Evolutionary conservation across 768 basidiomycete genomes (phyloP).

Genomic region (Calocybe indica): DNA sequence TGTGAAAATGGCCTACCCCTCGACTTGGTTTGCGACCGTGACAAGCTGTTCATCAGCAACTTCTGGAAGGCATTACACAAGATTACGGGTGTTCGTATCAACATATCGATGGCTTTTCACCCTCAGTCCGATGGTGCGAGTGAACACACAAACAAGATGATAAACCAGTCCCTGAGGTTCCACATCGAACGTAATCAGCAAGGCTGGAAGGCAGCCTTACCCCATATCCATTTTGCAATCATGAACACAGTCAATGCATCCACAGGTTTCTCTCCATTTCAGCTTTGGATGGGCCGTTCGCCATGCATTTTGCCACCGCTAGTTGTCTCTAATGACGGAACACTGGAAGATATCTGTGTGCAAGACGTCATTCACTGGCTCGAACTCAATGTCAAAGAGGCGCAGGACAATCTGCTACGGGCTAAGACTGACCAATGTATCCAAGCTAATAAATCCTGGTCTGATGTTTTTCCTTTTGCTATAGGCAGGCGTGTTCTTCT

Average conservation of each 20-base stretch:
- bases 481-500: slow-evolving; percentile 21
- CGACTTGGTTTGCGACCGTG: slow-evolving; percentile 26
- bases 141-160: slow-evolving; percentile 29
- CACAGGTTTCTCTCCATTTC: too few species aligned
- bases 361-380: slow-evolving; percentile 6
- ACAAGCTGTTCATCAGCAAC: slow-evolving; percentile 23
- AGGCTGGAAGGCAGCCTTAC: slow-evolving; percentile 20
- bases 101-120: slow-evolving; percentile 34
- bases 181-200: slow-evolving; percentile 20
- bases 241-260: slow-evolving; percentile 22
- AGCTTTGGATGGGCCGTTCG: slow-evolving; percentile 7
- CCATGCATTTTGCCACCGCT: slow-evolving; percentile 18
- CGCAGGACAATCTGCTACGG: slow-evolving; percentile 9
- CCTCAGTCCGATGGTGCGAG: slow-evolving; percentile 36
- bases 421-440: slow-evolving; percentile 17
- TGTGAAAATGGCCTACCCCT: slow-evolving; percentile 25
- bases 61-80: slow-evolving; percentile 17
- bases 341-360: slow-evolving; percentile 2
- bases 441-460: slow-evolving; percentile 8
- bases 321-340: neutral
- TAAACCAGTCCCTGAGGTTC: slow-evolving; percentile 32
- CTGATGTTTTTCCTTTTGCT: neutral
- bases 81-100: slow-evolving; percentile 6
- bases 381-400: slow-evolving; percentile 1
- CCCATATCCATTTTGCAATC: slow-evolving; percentile 18